Conservation (phyloP, 2,329 filamentous ascomycete species). For the Aspergillus pseudoviridinutans region DNA sequence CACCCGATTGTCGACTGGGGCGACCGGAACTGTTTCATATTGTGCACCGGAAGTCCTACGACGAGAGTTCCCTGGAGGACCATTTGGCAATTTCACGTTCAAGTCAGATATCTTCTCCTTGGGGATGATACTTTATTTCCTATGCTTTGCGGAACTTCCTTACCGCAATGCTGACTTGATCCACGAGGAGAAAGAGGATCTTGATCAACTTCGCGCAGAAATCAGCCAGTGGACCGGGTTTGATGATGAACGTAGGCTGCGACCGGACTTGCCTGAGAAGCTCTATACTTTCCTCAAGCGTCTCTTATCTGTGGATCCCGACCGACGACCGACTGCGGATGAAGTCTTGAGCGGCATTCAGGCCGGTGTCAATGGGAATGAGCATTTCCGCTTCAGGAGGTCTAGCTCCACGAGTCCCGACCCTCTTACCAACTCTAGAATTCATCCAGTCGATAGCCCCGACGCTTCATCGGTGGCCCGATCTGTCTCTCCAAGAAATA, state of each 20-base stretch:
- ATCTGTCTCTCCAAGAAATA: constrained; percentile 26
- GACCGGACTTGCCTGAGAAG: constrained; percentile 78
- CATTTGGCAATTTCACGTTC: constrained; percentile 87
- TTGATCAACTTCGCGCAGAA: constrained; percentile 78
- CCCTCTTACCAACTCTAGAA: constrained; percentile 29
- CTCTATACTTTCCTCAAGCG: constrained; percentile 81
- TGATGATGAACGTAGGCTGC: constrained; percentile 66
- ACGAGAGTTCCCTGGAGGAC: constrained; percentile 59
- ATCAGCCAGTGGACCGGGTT: constrained; percentile 87
- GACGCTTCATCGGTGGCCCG: constrained; percentile 21
- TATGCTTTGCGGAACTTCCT: constrained; percentile 88
- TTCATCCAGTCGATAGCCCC: constrained; percentile 39
- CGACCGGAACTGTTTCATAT: constrained; percentile 95
- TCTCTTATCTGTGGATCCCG: constrained; percentile 72
- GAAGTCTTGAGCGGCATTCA: constrained; percentile 80
- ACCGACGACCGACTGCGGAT: constrained; percentile 73
- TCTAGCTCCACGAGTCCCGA: constrained; percentile 30
- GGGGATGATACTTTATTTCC: constrained; percentile 97
- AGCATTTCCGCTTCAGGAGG: constrained; percentile 40
- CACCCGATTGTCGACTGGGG: constrained; percentile 81
- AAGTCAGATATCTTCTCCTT: constrained; percentile 98
- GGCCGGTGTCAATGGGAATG: constrained; percentile 53
- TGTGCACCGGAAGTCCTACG: constrained; percentile 91
- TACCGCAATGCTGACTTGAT: constrained; percentile 79
- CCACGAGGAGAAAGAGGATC: constrained; percentile 87